Conservation (phyloP, 2,329 filamentous ascomycete species). For the Venturiaceae sp. region DNA sequence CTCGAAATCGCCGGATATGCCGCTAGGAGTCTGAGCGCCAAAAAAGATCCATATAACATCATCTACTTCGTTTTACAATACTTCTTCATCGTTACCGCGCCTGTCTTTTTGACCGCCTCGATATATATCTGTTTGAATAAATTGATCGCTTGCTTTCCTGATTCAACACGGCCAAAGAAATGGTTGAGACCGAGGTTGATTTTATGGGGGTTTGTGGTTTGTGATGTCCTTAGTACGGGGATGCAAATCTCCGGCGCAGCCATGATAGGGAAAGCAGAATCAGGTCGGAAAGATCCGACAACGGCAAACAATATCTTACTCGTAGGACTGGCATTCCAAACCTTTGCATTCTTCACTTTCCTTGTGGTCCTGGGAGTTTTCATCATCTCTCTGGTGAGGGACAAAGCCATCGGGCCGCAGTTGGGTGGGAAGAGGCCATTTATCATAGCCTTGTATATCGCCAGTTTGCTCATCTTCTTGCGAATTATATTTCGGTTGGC, state of each 20-base stretch:
- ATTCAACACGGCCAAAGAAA: too few species aligned
- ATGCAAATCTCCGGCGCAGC: constrained; percentile 46
- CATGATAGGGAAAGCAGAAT: constrained; percentile 40
- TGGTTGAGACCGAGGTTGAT: constrained; percentile 40
- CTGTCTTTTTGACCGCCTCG: constrained; percentile 46
- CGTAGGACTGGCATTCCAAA: constrained; percentile 45
- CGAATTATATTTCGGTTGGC: constrained; percentile 44
- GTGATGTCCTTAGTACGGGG: constrained; percentile 44
- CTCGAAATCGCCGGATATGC: constrained; percentile 44
- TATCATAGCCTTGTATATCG: constrained; percentile 29
- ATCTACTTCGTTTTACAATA: constrained; percentile 49
- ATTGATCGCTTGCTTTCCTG: constrained; percentile 29
- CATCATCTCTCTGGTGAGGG: constrained; percentile 20
- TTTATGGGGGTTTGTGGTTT: constrained; percentile 44
- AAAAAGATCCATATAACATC: constrained; percentile 43
- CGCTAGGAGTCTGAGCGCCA: constrained; percentile 37
- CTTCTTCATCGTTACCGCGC: constrained; percentile 52
- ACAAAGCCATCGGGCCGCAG: constrained; percentile 11
- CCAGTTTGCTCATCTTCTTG: constrained; percentile 42
- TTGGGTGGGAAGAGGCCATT: constrained; percentile 30
- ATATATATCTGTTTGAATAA: constrained; percentile 46
- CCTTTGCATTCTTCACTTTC: constrained; percentile 41
- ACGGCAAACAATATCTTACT: constrained; percentile 46
- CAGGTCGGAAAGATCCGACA: constrained; percentile 39
- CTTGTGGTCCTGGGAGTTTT: constrained; percentile 34